Base-by-base conservation (phyloP, 495 filamentous ascomycete species). In the Aspergillus panamensis region DNA sequence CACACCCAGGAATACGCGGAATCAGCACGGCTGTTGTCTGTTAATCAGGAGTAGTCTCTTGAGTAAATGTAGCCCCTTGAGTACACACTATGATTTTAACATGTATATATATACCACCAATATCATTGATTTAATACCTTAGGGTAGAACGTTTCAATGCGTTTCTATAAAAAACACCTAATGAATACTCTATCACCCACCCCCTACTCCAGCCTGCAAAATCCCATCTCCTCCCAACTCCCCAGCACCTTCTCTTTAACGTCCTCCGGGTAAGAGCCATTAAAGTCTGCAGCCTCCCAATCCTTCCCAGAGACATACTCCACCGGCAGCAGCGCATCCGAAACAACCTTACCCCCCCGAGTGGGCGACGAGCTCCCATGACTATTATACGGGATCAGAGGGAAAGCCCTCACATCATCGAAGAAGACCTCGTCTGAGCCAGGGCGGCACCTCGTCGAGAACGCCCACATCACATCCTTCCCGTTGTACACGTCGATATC, bases 401-500 rank as follows among this genome's bases (percentile, higher is more conserved):
- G 68, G 62, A 75, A 76, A 3, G 68, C 73, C 8, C 60, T 62
- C 2, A 71, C 69, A 51, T 78, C 72, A 20, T 76, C 70, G 30
- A 66, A 77, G 53, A 73, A 64, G 0, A 51, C 63, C 64, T 77
- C 74, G 47, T 77, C 73, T 0, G 57, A 33, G 6, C 58, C 66
- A 0, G 76, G 74, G 0, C 67, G 66, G 44, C 75, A 79, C 0
- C 76, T 63, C 7, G 73, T 77, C 7, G 66, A 66, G 48, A 73
- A 75, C 2, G 76, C 74, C 71, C 71, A 79, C 69, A 79, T 73
- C 0, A 77, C 66, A 19, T 74, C 70, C 52, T 63, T 68, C 20
- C 66, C 65, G 8, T 69, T 48, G 45, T 70, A 71, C 6, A 73
- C 67, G 54, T 76, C 69, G 39, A 77, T 75, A 45, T 77, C 73